Evolutionary conservation across 106 monocot genomes (phyloP).

Genomic region (Allium fistulosum): DNA sequence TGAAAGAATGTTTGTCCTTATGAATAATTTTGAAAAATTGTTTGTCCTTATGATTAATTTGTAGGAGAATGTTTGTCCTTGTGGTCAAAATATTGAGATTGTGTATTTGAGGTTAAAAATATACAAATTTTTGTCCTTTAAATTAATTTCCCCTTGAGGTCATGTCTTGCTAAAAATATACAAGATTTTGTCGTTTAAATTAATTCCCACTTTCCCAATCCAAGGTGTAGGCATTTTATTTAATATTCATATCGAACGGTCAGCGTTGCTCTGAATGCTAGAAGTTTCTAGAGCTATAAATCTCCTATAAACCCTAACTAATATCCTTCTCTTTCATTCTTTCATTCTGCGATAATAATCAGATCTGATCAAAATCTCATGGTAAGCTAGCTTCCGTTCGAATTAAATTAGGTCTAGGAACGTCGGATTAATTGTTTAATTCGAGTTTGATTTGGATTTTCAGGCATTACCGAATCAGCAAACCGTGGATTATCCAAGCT

Average conservation of each 20-base stretch:
- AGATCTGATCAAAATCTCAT: background rate
- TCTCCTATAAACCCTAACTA: background rate
- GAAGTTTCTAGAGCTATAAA: slow-evolving; percentile 1
- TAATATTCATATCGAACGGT: background rate
- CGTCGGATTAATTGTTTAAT: background rate
- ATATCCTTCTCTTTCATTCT: background rate
- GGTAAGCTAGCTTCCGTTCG: background rate
- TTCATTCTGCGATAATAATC: background rate
- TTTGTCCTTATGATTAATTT: too few relatives aligned
- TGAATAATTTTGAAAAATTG: too few relatives aligned
- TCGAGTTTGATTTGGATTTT: background rate
- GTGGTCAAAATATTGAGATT: too few relatives aligned
- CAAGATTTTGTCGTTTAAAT: too few relatives aligned
- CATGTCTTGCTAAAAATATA: too few relatives aligned
- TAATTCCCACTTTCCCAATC: too few relatives aligned
- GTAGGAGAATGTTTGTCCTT: too few relatives aligned
- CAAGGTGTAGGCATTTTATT: background rate
- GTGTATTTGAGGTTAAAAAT: too few relatives aligned
- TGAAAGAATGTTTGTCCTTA: too few relatives aligned
- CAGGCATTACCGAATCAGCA: slow-evolving; percentile 16
- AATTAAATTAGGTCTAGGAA: background rate
- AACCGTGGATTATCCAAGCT: slow-evolving; percentile 10
- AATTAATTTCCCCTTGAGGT: too few relatives aligned
- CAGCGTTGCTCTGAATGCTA: background rate
- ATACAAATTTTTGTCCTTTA: too few relatives aligned